A percentile compares a stretch with the other conserved stretches of the same genome.
phyloP scores from a whole-genome alignment of 2,329 filamentous ascomycete species.

The Periconia macrospinosa region DNA sequence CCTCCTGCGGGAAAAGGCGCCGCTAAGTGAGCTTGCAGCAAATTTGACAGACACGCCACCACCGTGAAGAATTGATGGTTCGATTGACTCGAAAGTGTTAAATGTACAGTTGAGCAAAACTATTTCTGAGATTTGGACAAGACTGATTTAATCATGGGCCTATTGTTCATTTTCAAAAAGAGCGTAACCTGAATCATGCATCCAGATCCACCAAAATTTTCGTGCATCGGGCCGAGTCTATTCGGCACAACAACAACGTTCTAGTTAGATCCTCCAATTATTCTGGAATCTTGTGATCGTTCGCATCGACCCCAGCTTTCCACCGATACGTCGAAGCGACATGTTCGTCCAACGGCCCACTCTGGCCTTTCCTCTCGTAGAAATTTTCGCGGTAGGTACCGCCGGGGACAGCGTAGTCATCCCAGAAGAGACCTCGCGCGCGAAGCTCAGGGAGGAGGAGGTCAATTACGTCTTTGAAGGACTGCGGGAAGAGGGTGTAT shows the following conservation, averaged over 20 bases:
- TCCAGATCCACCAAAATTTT: too few relatives aligned
- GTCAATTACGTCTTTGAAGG: conserved; percentile 69
- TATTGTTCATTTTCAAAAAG: too few relatives aligned
- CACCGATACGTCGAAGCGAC: conserved; percentile 53
- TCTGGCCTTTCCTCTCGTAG: conserved; percentile 55
- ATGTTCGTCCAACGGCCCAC: conserved; percentile 56
- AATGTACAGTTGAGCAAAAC: too few relatives aligned
- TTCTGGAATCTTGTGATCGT: conserved; percentile 30
- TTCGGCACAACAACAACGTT: too few relatives aligned
- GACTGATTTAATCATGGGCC: too few relatives aligned
- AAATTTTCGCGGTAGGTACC: conserved; percentile 66
- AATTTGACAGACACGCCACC: too few relatives aligned
- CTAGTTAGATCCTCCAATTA: conserved; percentile 1
- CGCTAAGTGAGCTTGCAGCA: too few relatives aligned
- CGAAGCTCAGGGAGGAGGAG: conserved; percentile 66
- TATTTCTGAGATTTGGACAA: too few relatives aligned
- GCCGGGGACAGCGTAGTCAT: conserved; percentile 56
- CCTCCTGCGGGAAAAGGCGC: not conserved
- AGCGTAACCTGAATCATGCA: too few relatives aligned
- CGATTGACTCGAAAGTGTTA: too few relatives aligned
- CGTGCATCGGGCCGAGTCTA: too few relatives aligned
- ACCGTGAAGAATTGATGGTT: too few relatives aligned
- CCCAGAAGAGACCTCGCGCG: conserved; percentile 60
- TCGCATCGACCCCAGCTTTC: conserved; percentile 37
- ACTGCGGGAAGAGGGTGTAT: conserved; percentile 68